Evolutionary conservation across 2,329 filamentous ascomycete genomes (phyloP).

Genomic region (Cordyceps militaris): DNA sequence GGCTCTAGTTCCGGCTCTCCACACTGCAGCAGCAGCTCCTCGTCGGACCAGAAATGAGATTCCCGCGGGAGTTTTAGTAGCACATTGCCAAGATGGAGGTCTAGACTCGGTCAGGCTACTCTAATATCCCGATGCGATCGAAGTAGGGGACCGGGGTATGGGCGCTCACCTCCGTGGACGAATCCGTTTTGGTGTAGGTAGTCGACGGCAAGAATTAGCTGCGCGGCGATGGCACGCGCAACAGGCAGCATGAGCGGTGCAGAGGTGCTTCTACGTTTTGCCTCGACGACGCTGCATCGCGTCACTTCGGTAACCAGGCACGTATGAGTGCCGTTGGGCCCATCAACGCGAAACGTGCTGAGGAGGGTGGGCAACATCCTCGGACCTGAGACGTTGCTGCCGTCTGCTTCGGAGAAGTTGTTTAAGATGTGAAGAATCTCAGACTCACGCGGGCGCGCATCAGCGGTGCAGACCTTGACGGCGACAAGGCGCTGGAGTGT

Average conservation of each 20-base stretch:
- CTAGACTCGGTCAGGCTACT: background rate
- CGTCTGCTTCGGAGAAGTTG: background rate
- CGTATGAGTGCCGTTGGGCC: constrained; percentile 18
- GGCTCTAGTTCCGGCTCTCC: constrained; percentile 24
- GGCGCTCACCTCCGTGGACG: background rate
- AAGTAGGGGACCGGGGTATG: background rate
- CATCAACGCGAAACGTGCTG: constrained; percentile 15
- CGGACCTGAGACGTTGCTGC: background rate
- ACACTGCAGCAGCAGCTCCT: constrained; percentile 25
- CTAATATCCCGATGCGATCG: too few relatives aligned
- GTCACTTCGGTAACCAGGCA: constrained; percentile 17
- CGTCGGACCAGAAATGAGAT: constrained; percentile 22
- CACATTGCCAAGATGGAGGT: constrained; percentile 21
- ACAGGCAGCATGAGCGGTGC: constrained; percentile 16
- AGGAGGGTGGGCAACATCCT: constrained; percentile 12
- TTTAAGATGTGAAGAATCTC: background rate
- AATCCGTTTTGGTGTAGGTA: constrained; percentile 20
- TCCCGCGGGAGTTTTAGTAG: constrained; percentile 10
- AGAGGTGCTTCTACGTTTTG: background rate
- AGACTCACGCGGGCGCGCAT: background rate
- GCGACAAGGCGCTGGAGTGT: constrained; percentile 13
- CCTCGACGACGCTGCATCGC: constrained; percentile 15
- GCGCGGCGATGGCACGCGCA: constrained; percentile 16
- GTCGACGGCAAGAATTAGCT: constrained; percentile 20
- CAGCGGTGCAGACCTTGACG: constrained; percentile 12